Base-by-base conservation (phyloP, 2,329 filamentous ascomycete genomes). In the Fusarium duplospermum region DNA sequence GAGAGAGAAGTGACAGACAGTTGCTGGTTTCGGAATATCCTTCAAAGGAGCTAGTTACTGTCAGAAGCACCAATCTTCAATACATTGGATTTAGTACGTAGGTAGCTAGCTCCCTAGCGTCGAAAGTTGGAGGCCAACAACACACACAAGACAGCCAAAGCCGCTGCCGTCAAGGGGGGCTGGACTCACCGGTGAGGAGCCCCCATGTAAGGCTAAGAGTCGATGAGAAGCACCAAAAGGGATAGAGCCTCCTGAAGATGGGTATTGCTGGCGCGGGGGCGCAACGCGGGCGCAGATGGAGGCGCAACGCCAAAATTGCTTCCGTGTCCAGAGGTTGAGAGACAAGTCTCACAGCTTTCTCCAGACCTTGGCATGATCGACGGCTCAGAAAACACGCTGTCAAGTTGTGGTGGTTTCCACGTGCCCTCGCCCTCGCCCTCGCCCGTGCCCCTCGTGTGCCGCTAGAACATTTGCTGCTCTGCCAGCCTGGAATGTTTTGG, bases 291-390 rank as follows among this genome's bases (percentile, higher is more conserved):
- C 38, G 58, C 42, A 33, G 38, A 64, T 7, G n/a, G 50, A 31
- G 56, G 56, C 33, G 27, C 33, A 66, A 54, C 45, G 60, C 60
- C 50, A 64, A 59, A 40, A 61, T 69, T 69, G 61, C 35, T 42
- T 45, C n/a, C 22, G 35, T 29, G 54, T 27, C 33, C 24, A 42
- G 45, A 61, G 11, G 57, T 16, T 16, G 22, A 52, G 52, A 66
- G 62, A 59, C 52, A 65, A n/a, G 52, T 65, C 59, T 65, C 42
- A 72, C 31, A 35, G 40, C 33, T 65, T 38, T 47, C 47, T 52
- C 27, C 11, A 24, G 24, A 9, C 20, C 47, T 74, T 56, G 58
- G 40, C 38, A 64, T 59, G 67, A 54, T 64, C 60, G 54, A 61
- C 24, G 50, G 31, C 33, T 59, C 35, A 36, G n/a, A 58, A 45